Conservation (phyloP, 2,329 filamentous ascomycete genomes). For the Penicillium janthinellum region DNA sequence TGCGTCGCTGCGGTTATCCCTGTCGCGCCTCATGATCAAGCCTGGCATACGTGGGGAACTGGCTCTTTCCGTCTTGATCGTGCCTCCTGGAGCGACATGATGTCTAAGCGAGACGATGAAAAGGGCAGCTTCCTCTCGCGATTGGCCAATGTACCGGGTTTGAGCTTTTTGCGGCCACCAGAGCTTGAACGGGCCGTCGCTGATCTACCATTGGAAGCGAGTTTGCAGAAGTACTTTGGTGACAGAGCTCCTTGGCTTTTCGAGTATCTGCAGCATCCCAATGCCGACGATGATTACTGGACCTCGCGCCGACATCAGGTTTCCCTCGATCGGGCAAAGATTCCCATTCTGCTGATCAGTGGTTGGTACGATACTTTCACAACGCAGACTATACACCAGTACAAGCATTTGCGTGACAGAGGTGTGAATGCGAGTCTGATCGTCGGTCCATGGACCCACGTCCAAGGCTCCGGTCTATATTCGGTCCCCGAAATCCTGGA, state of each 20-base stretch:
- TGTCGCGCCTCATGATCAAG: conserved; percentile 20
- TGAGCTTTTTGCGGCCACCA: conserved; percentile 14
- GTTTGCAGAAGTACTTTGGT: conserved; percentile 15
- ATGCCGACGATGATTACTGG: conserved; percentile 18
- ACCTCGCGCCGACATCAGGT: conserved; percentile 7
- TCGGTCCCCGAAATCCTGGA: conserved; percentile 19
- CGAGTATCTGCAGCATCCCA: conserved; percentile 16
- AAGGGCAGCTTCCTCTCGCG: conserved; percentile 9
- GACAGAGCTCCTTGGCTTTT: conserved; percentile 19
- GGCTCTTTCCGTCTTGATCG: conserved; percentile 21
- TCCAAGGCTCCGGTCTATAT: conserved; percentile 14
- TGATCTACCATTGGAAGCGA: conserved; percentile 13
- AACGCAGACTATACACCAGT: conserved; percentile 17
- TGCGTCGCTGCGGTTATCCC: conserved; percentile 21
- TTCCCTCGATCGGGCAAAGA: conserved; percentile 14
- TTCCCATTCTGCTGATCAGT: conserved; percentile 18
- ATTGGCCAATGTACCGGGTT: conserved; percentile 11
- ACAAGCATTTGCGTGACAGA: conserved; percentile 6
- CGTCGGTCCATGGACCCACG: conserved; percentile 23
- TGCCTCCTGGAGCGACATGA: conserved; percentile 18
- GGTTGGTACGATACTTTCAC: conserved; percentile 23
- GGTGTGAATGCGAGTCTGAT: conserved; percentile 16
- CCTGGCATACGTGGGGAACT: conserved; percentile 16
- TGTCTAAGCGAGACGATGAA: conserved; percentile 13
- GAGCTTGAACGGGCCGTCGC: conserved; percentile 12